These are phyloP conservation scores for Neostapfia colusana DNA, from an alignment of 176 grass and related monocot species.

Conservation along the genomic window DNA sequence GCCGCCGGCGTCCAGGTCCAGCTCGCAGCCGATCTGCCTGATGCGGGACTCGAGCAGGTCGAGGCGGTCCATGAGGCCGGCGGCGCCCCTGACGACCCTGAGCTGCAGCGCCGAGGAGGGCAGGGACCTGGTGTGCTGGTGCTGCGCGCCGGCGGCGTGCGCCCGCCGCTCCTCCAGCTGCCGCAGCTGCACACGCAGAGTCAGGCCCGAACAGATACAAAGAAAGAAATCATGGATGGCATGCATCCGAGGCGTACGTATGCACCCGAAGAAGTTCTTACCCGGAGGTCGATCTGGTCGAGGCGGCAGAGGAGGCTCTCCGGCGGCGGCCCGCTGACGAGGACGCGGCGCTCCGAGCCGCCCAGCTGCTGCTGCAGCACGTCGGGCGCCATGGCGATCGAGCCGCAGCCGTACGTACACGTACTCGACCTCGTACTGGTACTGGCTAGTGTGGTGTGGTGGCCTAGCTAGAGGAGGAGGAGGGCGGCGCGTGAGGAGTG, in stretches of 20 bases:
- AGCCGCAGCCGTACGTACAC: too few relatives aligned
- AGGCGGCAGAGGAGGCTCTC: slow-evolving; percentile 44
- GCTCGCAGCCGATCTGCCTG: slow-evolving; percentile 54
- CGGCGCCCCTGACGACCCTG: too few relatives aligned
- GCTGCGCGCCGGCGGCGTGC: background rate
- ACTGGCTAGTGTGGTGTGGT: background rate
- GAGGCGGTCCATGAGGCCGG: slow-evolving; percentile 64
- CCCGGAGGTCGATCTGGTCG: slow-evolving; percentile 52
- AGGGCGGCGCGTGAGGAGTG: background rate
- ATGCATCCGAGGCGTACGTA: too few relatives aligned
- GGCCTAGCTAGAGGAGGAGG: background rate
- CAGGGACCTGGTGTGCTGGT: slow-evolving; percentile 53
- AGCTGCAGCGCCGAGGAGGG: slow-evolving; percentile 44
- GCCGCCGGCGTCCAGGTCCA: slow-evolving; percentile 20
- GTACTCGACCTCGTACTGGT: too few relatives aligned
- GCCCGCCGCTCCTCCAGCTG: slow-evolving; percentile 44
- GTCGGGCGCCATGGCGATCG: slow-evolving; percentile 41
- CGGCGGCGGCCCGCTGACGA: slow-evolving; percentile 13
- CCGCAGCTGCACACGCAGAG: slow-evolving; percentile 21
- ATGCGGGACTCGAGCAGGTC: slow-evolving; percentile 57
- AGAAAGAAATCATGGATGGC: too few relatives aligned
- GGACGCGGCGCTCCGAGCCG: slow-evolving; percentile 43
- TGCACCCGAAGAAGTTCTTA: too few relatives aligned
- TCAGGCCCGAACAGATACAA: too few relatives aligned
- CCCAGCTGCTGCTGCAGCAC: too few relatives aligned